Evolutionary conservation across 2,329 filamentous ascomycete genomes (phyloP), one percentile per base, ranked within the genome.

Genomic region (Sarocladium brachiariae): DNA sequence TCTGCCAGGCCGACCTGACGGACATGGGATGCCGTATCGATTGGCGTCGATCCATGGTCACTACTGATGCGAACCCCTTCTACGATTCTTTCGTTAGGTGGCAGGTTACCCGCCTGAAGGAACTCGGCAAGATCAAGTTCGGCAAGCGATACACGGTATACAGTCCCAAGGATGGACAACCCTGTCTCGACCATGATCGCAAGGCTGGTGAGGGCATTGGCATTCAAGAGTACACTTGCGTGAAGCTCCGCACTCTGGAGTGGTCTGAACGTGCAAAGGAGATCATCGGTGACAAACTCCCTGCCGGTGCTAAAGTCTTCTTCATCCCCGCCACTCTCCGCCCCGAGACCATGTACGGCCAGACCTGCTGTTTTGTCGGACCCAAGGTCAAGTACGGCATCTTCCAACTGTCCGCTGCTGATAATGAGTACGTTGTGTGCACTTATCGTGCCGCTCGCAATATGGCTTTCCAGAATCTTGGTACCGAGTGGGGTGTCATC

Each of bases 331-430:
- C 93, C 14, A 97, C 93, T 51, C 78, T 99, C 54, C 80, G 93
- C 55, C 89, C 93, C 2, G 93, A 99, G 75, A 99, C 93, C 31
- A 97, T 99, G 92, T 99, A 97, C 65, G 95, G 95, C 35, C 93
- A 97, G 70, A 95, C 84, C 3, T 95, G 89, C 71, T 96, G 91
- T 67, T 99, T 97, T 60, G 89, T 99, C 45, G 89, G 90, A 3
- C 92, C 93, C 9, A 87, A 86, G 51, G 33, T 97, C 62, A 81
- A 77, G 39, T 99, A 99, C 62, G 92, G 92, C 48, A 72, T 99
- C 55, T 96, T 89, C 77, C 87, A 89, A 68, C 38, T 50, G 7
- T 50, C 51, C 14, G 81, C 83, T 51, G 80, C 78, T 19, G 79
- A 86, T 55, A 86, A 82, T 56, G 87, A 95, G 58, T 96, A 89